Base-by-base conservation (phyloP, 2,329 filamentous ascomycete genomes). In the Lachnellula suecica region DNA sequence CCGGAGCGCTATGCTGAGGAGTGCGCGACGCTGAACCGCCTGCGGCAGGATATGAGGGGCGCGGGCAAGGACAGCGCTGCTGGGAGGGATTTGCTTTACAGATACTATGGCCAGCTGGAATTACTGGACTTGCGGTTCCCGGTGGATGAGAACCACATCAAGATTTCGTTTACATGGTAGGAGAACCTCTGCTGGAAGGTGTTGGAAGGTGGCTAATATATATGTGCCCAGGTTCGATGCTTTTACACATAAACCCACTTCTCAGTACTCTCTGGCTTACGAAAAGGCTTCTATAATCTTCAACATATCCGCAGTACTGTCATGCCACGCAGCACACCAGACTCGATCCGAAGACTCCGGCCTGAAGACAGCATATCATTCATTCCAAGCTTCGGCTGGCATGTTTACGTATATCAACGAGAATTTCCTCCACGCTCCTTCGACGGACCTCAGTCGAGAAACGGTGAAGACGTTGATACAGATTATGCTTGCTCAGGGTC, bases 391-490 rank as follows among this genome's bases (percentile, higher is more conserved):
- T 37, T 92, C 93, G 7, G 94, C 94, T 9, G 94, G 94, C 74
- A 99, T 99, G 94, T 99, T 97, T 71, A 97, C 93, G 48, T 99
- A 99, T 67, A 99, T 99, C 75, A 99, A 99, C 72, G 94, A 99
- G 74, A 99, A 99, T 74, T 99, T 99, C 69, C 77, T 99, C 31
- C 94, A 99, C 66, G 94, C 94, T 1, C 94, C 95, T 1, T 97
- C 92, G 8, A 92, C 90, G n/a, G 94, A 99, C 67, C 74, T 99
- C 44, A 97, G 92, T 69, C 79, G 94, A 55, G 93, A 99, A 46
- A 99, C 94, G 0, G 91, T 99, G 65, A 97, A 97, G 74, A 91
- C 91, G 0, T 73, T 99, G 59, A 97, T 99, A 67, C 83, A 87
- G 47, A 84, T 99, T 54, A 97, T 91, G 80, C 82, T 99, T 50